Evolutionary conservation across 2,329 filamentous ascomycete genomes (phyloP).

Genomic region (Ascochyta viciae-villosae): DNA sequence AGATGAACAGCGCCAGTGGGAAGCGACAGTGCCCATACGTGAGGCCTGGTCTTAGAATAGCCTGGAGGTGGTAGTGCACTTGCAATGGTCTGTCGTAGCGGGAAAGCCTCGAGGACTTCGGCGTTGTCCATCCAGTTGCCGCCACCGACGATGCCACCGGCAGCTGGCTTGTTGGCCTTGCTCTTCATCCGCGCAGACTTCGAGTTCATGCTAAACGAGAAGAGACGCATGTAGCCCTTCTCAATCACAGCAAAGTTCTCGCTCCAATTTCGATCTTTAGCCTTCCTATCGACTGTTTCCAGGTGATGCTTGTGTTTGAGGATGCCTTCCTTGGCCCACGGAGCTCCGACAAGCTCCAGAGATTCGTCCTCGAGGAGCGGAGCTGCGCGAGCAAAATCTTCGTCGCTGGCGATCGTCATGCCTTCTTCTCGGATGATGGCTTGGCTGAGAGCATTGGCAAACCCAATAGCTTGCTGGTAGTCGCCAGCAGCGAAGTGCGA

Average conservation of each 20-base stretch:
- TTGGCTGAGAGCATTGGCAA: constrained; percentile 94
- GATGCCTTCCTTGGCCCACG: constrained; percentile 97
- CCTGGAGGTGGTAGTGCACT: constrained; percentile 88
- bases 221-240: constrained; percentile 91
- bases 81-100: constrained; percentile 88
- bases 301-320: constrained; percentile 96
- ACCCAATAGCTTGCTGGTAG: constrained; percentile 96
- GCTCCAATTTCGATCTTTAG: constrained; percentile 92
- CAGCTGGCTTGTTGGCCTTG: constrained; percentile 61
- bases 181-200: constrained; percentile 76
- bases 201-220: constrained; percentile 82
- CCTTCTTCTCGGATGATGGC: constrained; percentile 93
- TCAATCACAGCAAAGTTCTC: constrained; percentile 97
- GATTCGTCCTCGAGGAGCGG: constrained; percentile 90
- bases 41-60: constrained; percentile 86
- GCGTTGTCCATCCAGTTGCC: constrained; percentile 99
- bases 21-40: constrained; percentile 93
- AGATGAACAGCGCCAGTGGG: constrained; percentile 94
- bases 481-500: constrained; percentile 78
- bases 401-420: constrained; percentile 60
- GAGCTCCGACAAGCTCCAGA: constrained; percentile 88
- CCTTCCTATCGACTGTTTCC: constrained; percentile 86
- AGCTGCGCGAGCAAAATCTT: constrained; percentile 66
- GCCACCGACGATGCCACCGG: constrained; percentile 80
- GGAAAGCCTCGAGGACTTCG: constrained; percentile 85